Percentiles rank a stretch among this genome's conserved stretches.
These are phyloP conservation scores for Gaertneriomyces sp. DNA, from an alignment of 192 early-diverging fungal species.

Conservation along the genomic window DNA sequence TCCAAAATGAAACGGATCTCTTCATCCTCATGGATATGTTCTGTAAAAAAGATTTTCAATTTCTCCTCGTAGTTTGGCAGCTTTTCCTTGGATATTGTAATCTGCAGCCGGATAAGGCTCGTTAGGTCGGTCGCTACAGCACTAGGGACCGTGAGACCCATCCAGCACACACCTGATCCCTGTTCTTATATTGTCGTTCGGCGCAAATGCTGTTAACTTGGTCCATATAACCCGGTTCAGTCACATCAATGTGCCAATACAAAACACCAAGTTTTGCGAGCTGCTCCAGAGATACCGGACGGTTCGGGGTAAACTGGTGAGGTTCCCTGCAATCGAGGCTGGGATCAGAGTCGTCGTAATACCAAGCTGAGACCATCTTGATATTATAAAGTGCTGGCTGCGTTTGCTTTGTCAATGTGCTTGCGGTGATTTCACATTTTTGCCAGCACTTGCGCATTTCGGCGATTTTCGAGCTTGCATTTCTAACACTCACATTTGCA, in stretches of 20 bases:
- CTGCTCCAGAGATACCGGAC: slow-evolving; percentile 62
- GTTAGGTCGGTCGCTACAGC: too few relatives aligned
- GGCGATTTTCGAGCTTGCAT: too few relatives aligned
- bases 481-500: too few relatives aligned
- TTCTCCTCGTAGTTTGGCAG: slow-evolving; percentile 89
- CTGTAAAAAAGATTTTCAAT: slow-evolving; percentile 60
- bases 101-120: slow-evolving; percentile 38
- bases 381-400: neutral
- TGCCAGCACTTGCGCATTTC: too few relatives aligned
- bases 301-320: slow-evolving; percentile 70
- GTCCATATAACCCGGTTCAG: slow-evolving; percentile 50
- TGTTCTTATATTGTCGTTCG: slow-evolving; percentile 86
- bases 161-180: slow-evolving; percentile 63
- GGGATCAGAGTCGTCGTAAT: slow-evolving; percentile 63
- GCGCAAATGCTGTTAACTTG: slow-evolving; percentile 65
- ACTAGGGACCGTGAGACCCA: neutral
- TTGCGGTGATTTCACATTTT: too few relatives aligned
- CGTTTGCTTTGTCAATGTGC: too few relatives aligned
- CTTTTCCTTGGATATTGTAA: slow-evolving; percentile 73
- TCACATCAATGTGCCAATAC: slow-evolving; percentile 60
- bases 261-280: slow-evolving; percentile 69
- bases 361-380: slow-evolving; percentile 45
- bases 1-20: slow-evolving; percentile 91
- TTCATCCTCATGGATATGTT: slow-evolving; percentile 94
- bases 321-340: slow-evolving; percentile 67